Evolutionary conservation across 306 rosid species (phyloP).

Genomic region (Casuarina cunninghamiana): DNA sequence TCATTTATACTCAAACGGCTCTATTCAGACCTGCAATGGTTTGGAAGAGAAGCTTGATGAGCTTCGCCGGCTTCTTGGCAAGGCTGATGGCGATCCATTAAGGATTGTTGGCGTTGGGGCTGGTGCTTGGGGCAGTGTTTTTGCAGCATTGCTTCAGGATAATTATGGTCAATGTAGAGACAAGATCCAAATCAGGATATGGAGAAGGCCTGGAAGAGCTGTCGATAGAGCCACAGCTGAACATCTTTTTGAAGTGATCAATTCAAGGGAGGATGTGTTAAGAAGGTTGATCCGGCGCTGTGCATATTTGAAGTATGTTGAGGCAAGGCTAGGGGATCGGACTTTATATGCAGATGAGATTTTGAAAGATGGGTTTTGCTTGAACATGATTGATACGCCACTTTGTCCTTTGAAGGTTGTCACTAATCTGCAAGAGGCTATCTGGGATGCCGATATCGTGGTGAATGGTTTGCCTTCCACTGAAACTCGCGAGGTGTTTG

Average conservation of each 20-base stretch:
- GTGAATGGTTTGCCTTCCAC: slow-evolving; percentile 97
- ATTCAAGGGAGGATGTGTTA: slow-evolving; percentile 81
- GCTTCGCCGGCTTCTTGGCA: slow-evolving; percentile 46
- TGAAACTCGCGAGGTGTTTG: slow-evolving; percentile 78
- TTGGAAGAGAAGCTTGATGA: slow-evolving; percentile 81
- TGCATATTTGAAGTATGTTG: slow-evolving; percentile 85
- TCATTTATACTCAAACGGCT: slow-evolving; percentile 53
- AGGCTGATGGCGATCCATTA: slow-evolving; percentile 66
- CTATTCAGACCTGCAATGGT: slow-evolving; percentile 48
- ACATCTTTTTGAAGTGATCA: slow-evolving; percentile 81
- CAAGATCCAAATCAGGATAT: slow-evolving; percentile 75
- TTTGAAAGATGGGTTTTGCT: slow-evolving; percentile 85
- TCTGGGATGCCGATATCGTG: slow-evolving; percentile 97
- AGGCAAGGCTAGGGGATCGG: slow-evolving; percentile 91
- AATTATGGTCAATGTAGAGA: slow-evolving; percentile 79
- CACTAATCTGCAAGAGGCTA: slow-evolving; percentile 93
- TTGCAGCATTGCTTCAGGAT: slow-evolving; percentile 78
- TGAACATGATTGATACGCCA: slow-evolving; percentile 93
- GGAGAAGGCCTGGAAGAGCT: slow-evolving; percentile 78
- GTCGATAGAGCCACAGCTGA: slow-evolving; percentile 78
- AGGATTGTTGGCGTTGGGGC: slow-evolving; percentile 89
- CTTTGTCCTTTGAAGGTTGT: slow-evolving; percentile 91
- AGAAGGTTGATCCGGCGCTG: slow-evolving; percentile 87
- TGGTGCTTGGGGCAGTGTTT: slow-evolving; percentile 98
- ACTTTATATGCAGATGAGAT: slow-evolving; percentile 86